phyloP scores from a whole-genome alignment of 768 basidiomycete species.

The Hypholoma fasciculare region DNA sequence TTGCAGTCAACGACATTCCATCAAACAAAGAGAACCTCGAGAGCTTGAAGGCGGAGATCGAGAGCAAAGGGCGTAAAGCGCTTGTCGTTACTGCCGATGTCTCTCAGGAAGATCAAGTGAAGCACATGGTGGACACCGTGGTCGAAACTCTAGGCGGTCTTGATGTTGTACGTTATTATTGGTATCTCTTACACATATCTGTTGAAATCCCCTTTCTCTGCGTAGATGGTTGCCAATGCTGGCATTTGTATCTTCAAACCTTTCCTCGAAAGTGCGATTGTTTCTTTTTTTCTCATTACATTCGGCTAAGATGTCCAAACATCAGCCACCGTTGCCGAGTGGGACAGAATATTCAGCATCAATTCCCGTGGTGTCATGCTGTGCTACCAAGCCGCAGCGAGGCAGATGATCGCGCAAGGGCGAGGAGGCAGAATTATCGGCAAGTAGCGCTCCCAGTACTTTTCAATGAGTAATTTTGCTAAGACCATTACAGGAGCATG shows the following conservation, averaged over 20 bases:
- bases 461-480: too few relatives aligned
- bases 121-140: conserved; percentile 31
- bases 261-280: conserved; percentile 18
- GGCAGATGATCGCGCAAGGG: conserved; percentile 58
- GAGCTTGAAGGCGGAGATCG: conserved; percentile 25
- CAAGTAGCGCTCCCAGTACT: too few relatives aligned
- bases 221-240: conserved; percentile 32
- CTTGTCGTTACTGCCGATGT: conserved; percentile 35
- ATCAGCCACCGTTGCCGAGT: conserved; percentile 34
- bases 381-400: conserved; percentile 65
- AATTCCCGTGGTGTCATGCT: conserved; percentile 61
- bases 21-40: conserved; percentile 26
- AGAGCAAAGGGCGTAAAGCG: conserved; percentile 20
- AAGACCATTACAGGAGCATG: conserved; percentile 28
- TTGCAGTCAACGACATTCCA: conserved; percentile 44
- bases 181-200: not conserved
- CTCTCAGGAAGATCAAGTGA: conserved; percentile 37
- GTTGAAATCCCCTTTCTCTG: not conserved
- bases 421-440: conserved; percentile 52
- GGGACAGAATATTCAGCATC: conserved; percentile 44
- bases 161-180: conserved; percentile 37
- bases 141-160: conserved; percentile 38
- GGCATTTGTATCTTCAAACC: conserved; percentile 18
- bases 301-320: not conserved
- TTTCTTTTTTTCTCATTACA: not conserved